Conservation (phyloP, 2,329 filamentous ascomycete genomes). For the Colletotrichum siamense region DNA sequence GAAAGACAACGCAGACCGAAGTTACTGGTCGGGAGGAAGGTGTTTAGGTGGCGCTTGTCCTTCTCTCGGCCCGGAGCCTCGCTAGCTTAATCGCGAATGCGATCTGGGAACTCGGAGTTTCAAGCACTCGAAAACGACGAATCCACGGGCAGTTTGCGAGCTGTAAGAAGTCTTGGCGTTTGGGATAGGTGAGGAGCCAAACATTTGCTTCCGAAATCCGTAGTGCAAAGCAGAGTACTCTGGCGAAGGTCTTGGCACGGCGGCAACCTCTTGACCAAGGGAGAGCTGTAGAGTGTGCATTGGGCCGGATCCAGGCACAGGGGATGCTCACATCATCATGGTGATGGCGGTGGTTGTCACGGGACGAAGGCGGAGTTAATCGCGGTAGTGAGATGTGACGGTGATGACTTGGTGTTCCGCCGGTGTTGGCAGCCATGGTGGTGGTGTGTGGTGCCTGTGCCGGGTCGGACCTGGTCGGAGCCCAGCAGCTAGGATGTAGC, state of each 20-base stretch:
- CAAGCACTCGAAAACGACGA: not conserved
- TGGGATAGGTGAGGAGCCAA: not conserved
- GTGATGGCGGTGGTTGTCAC: constrained; percentile 1
- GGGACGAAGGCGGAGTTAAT: not conserved
- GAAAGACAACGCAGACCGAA: not conserved
- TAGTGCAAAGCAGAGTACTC: not conserved
- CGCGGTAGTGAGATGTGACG: not conserved
- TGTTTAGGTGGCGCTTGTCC: not conserved
- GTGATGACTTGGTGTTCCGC: not conserved
- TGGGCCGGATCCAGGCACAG: not conserved
- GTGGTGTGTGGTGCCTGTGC: not conserved
- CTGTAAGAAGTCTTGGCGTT: not conserved
- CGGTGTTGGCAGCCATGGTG: not conserved
- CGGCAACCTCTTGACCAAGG: not conserved
- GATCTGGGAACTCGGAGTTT: not conserved
- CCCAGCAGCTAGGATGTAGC: not conserved
- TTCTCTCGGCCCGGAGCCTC: not conserved
- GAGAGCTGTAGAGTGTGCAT: not conserved
- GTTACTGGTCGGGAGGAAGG: not conserved
- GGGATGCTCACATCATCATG: not conserved
- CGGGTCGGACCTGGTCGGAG: not conserved
- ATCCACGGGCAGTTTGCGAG: not conserved
- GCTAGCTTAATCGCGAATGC: constrained; percentile 4
- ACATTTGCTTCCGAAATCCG: not conserved
- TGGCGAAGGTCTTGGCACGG: not conserved